Evolutionary conservation across 2,329 filamentous ascomycete species (phyloP), one percentile per base, ranked within the genome.

Genomic region (Orbilia javanica): DNA sequence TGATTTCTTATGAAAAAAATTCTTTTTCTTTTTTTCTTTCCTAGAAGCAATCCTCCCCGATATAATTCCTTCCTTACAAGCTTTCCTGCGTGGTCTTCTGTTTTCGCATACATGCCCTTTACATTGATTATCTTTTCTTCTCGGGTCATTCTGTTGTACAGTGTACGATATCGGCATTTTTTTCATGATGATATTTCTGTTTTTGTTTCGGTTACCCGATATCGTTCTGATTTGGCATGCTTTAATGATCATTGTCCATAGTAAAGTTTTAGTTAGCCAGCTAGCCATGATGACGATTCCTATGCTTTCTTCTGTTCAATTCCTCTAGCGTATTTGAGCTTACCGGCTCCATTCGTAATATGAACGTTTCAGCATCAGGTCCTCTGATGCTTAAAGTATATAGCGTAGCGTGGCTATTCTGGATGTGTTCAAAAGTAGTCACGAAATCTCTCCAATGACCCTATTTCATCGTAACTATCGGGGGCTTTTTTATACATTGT

Each of bases 161-260:
- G 31, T 60, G 53, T 60, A 60, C n/a, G 55, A 60, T 60, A 60
- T 60, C 6, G 4, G 3, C 18, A 42, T 18, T 60, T 8, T 27
- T 42, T 60, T 13, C 20, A 10, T 31, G 34, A 25, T 60, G 18
- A 18, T 25, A 11, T 34, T 55, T 34, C 6, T 22, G 3, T 60
- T 25, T 60, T 34, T 55, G 18, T 20, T 18, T 52, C 10, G 2
- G 22, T 7, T 44, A n/a, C n/a, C n/a, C n/a, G n/a, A n/a, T n/a
- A n/a, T n/a, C n/a, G n/a, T 15, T 15, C 36, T 48, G 3, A 42
- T 44, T 44, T 39, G 36, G 36, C 11, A 39, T 39, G 36, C 5
- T 39, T 39, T 39, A 39, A 39, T 15, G 36, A 15, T 15, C 13
- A 15, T 39, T 39, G 36, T 39, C 11, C n/a, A 39, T 39, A 39